phyloP scores from a whole-genome alignment of 495 filamentous ascomycete genomes.

The Daldinia concentrica region DNA sequence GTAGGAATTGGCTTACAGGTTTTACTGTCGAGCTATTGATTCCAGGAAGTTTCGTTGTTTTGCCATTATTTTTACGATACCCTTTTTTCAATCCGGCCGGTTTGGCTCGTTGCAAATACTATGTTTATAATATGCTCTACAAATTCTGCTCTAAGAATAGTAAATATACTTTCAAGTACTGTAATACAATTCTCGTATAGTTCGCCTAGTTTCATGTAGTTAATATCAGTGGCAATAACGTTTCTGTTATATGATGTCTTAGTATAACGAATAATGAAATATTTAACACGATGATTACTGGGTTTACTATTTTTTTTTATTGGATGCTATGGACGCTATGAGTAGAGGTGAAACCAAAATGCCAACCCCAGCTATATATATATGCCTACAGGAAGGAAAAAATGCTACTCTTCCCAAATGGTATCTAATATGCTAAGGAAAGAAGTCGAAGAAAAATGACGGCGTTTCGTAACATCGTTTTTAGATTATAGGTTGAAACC shows the following conservation, averaged over 20 bases:
- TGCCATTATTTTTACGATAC: conserved; percentile 30
- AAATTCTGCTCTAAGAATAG: neutral
- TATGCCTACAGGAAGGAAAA: neutral
- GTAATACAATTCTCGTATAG: neutral
- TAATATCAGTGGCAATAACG: neutral
- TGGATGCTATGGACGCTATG: neutral
- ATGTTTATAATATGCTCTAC: neutral
- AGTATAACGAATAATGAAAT: neutral
- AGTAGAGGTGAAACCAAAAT: conserved; percentile 10
- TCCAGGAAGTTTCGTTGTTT: neutral
- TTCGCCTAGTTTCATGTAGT: neutral
- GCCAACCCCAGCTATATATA: conserved; percentile 3
- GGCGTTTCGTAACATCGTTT: neutral
- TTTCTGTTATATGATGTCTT: neutral
- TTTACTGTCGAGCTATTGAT: neutral
- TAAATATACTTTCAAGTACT: neutral
- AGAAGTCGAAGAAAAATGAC: conserved; percentile 8
- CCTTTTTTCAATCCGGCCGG: conserved; percentile 16
- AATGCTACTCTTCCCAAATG: conserved; percentile 46
- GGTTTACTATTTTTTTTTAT: conserved; percentile 6
- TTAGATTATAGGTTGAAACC: conserved; percentile 18
- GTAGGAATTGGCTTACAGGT: neutral
- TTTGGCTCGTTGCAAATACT: conserved; percentile 1
- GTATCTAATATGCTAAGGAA: conserved; percentile 38
- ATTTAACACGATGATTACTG: neutral